phyloP scores from a whole-genome alignment of 202 grass and related monocot species.

The Setaria italica region DNA sequence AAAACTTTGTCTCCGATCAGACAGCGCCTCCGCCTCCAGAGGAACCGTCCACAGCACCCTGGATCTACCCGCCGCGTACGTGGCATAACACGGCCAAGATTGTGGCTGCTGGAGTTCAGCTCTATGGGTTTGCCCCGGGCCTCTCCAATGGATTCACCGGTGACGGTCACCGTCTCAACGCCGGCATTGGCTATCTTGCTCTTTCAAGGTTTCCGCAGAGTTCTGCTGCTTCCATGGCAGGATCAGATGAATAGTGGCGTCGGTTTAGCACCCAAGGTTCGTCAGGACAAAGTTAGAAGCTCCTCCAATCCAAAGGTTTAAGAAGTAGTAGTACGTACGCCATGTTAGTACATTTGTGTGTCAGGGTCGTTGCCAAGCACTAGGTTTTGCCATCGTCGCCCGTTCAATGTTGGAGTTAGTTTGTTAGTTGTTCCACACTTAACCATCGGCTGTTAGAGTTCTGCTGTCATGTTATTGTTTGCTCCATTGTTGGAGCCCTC shows the following conservation, averaged over 20 bases:
- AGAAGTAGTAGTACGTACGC: not conserved
- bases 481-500: not conserved
- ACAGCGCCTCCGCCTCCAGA: not conserved
- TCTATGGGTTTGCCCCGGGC: not conserved
- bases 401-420: not conserved
- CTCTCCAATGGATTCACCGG: not conserved
- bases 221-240: no score
- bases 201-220: no score
- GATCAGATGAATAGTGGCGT: no score
- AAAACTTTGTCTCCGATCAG: not conserved
- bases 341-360: not conserved
- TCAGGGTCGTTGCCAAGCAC: not conserved
- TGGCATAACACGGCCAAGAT: not conserved
- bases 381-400: not conserved
- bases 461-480: slow-evolving; percentile 27
- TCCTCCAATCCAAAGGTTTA: not conserved
- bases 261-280: not conserved
- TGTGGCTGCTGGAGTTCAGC: not conserved
- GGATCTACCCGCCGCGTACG: not conserved
- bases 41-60: not conserved
- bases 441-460: not conserved
- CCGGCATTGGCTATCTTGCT: not conserved
- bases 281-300: no score
- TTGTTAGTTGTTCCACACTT: not conserved
- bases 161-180: not conserved